A percentile compares a stretch with the other conserved stretches of the same genome.
phyloP scores from a whole-genome alignment of 179 eudicot species.

The Heliamphora pulchella region DNA sequence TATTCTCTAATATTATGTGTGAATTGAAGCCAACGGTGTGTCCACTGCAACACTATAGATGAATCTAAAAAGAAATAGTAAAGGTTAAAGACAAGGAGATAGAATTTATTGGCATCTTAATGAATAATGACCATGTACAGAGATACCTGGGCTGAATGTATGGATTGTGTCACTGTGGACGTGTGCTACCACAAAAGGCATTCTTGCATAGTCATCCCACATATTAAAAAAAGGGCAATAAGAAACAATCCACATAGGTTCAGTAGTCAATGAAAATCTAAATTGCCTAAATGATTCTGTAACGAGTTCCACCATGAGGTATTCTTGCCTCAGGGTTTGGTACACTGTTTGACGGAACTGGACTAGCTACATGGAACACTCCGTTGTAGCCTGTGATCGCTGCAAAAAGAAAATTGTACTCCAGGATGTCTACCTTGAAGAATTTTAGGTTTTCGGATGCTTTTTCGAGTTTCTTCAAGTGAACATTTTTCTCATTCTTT shows the following conservation, averaged over 20 bases:
- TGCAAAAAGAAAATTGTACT: conserved; percentile 45
- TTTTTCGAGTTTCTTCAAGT: conserved; percentile 51
- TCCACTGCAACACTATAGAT: no score
- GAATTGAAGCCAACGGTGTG: no score
- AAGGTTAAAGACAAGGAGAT: no score
- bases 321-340: conserved; percentile 70
- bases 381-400: conserved; percentile 71
- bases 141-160: background rate
- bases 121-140: no score
- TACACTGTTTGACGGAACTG: conserved; percentile 60
- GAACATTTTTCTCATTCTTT: conserved; percentile 61
- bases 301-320: background rate
- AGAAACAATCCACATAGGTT: background rate
- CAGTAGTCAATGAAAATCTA: background rate
- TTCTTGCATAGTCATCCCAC: no score
- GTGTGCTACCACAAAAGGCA: background rate
- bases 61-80: no score
- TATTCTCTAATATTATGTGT: no score
- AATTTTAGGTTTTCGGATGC: conserved; percentile 60
- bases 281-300: background rate
- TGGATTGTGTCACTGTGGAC: background rate
- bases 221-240: background rate
- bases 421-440: conserved; percentile 63
- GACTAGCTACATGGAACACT: conserved; percentile 87
- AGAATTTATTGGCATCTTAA: no score